A percentile compares a stretch with the other conserved stretches of the same genome.
phyloP scores from a whole-genome alignment of 352 stramenopile genomes.

The Thraustotheca clavata region DNA sequence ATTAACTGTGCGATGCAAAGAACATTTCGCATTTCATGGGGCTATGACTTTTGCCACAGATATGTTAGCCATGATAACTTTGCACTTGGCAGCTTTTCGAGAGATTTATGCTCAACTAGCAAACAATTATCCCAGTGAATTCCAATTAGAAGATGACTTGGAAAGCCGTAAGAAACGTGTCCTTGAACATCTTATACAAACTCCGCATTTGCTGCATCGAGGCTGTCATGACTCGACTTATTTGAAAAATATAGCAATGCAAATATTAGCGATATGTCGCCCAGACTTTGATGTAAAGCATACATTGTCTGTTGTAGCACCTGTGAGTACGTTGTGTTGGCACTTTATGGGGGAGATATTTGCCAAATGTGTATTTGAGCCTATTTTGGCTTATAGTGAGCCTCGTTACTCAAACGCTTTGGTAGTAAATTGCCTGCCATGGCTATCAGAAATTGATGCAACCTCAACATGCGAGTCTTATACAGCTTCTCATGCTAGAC shows the following conservation, averaged over 20 bases:
- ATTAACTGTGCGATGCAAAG: neutral
- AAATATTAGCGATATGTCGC: neutral
- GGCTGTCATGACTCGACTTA: neutral
- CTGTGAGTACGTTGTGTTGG: neutral
- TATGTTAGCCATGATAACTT: neutral
- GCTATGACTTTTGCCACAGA: neutral
- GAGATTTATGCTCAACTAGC: slow-evolving; percentile 1
- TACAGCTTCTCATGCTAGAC: too few relatives aligned
- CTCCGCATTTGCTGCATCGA: neutral
- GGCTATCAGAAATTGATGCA: too few relatives aligned
- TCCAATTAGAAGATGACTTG: neutral
- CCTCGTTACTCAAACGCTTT: slow-evolving; percentile 8
- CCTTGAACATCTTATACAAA: neutral
- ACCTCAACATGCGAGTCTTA: too few relatives aligned
- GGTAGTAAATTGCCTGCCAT: neutral
- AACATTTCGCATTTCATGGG: neutral
- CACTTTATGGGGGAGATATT: slow-evolving; percentile 14
- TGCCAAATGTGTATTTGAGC: slow-evolving; percentile 5
- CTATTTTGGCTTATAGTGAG: neutral
- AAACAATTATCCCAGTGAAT: neutral
- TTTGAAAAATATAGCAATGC: slow-evolving; percentile 4
- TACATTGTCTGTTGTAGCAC: neutral
- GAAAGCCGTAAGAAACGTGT: neutral
- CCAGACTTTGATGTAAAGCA: neutral
- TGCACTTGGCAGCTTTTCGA: slow-evolving; percentile 10